Evolutionary conservation across 257 asterid genomes (phyloP).

Genomic region (Ilex aquifolium): DNA sequence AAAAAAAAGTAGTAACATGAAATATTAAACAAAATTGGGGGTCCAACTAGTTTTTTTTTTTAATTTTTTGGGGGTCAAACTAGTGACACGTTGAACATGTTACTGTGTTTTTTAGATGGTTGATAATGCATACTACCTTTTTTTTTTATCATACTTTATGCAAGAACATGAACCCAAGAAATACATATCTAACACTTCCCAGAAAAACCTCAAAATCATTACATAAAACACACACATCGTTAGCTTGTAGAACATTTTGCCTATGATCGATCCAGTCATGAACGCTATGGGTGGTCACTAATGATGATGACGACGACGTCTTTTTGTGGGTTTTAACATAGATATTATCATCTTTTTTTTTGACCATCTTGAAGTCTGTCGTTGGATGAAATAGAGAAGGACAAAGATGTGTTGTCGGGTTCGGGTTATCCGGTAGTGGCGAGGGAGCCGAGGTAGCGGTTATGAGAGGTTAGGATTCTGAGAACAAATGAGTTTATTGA

Average conservation of each 20-base stretch:
- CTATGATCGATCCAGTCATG: slow-evolving; percentile 97
- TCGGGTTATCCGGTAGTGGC: slow-evolving; percentile 37
- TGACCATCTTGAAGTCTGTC: slow-evolving; percentile 9
- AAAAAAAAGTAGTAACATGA: too few species aligned
- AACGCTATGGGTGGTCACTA: slow-evolving; percentile 73
- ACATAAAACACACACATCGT: slow-evolving; percentile 4
- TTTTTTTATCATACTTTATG: too few species aligned
- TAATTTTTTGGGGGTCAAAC: too few species aligned
- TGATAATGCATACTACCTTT: too few species aligned
- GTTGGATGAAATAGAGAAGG: slow-evolving; percentile 46
- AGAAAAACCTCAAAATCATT: slow-evolving; percentile 38
- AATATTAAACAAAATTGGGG: too few species aligned
- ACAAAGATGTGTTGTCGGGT: slow-evolving; percentile 23
- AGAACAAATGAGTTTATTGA: slow-evolving; percentile 24
- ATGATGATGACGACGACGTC: slow-evolving; percentile 15
- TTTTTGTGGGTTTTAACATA: slow-evolving; percentile 37
- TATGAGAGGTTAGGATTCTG: slow-evolving; percentile 23
- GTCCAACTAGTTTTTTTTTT: too few species aligned
- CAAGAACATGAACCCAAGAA: too few species aligned
- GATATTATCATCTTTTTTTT: slow-evolving; percentile 30
- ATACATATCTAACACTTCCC: too few species aligned
- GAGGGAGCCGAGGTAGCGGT: slow-evolving; percentile 30
- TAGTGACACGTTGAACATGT: too few species aligned
- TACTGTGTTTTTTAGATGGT: too few species aligned
- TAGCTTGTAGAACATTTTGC: slow-evolving; percentile 75